These are phyloP conservation scores for Starmerella tilneyi DNA, from an alignment of 805 yeast species.

Conservation along the genomic window DNA sequence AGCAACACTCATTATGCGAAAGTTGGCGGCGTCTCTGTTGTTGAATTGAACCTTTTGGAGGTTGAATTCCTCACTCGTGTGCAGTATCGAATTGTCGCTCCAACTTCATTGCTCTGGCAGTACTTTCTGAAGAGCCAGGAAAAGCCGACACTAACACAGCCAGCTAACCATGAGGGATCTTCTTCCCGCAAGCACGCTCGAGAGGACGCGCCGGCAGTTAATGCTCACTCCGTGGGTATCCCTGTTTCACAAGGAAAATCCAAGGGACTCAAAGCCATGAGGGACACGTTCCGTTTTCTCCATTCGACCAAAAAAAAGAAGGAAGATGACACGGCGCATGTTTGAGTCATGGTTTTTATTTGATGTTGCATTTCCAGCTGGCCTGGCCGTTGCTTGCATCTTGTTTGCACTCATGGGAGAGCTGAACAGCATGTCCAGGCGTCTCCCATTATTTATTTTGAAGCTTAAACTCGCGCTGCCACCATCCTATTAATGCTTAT, in stretches of 20 bases:
- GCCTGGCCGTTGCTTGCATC: slow-evolving; percentile 4
- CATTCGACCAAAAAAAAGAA: slow-evolving; percentile 20
- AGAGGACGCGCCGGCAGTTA: slow-evolving; percentile 2
- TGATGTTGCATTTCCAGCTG: slow-evolving; percentile 13
- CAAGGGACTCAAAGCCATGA: slow-evolving; percentile 21
- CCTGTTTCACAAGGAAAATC: not conserved
- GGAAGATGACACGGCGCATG: slow-evolving; percentile 1
- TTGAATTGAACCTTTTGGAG: slow-evolving; percentile 78
- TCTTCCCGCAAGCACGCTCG: slow-evolving; percentile 13
- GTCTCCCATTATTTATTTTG: too few species aligned
- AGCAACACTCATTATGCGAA: slow-evolving; percentile 89
- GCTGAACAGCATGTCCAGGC: too few species aligned
- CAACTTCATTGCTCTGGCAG: slow-evolving; percentile 27
- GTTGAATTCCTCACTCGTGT: slow-evolving; percentile 76
- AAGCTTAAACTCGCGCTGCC: too few species aligned
- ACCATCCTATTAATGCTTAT: too few species aligned
- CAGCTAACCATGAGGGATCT: not conserved
- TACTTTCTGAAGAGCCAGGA: slow-evolving; percentile 32
- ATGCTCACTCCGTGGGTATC: not conserved
- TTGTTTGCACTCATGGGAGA: not conserved
- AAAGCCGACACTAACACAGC: not conserved
- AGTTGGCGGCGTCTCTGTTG: slow-evolving; percentile 61
- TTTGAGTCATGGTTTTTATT: too few species aligned
- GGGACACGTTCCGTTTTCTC: slow-evolving; percentile 19
- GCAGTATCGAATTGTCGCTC: slow-evolving; percentile 64